Evolutionary conservation across 345 rosid species (phyloP).

Genomic region (Eutrema heterophyllum): DNA sequence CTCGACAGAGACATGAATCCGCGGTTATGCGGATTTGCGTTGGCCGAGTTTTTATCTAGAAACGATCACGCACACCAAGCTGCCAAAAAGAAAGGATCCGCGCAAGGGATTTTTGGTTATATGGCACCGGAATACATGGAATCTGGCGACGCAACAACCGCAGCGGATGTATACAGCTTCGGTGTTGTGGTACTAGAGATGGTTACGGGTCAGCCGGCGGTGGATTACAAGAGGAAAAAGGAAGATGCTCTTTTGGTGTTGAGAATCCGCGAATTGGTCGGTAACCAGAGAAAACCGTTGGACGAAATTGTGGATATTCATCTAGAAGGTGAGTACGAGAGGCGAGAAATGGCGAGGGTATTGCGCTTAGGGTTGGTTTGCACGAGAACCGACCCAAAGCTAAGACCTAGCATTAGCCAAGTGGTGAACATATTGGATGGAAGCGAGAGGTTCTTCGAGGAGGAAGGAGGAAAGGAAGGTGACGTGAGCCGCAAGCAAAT

Average conservation of each 20-base stretch:
- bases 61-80: conserved; percentile 72
- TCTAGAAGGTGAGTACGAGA: conserved; percentile 45
- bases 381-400: conserved; percentile 64
- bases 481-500: conserved; percentile 57
- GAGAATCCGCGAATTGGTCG: conserved; percentile 42
- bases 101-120: conserved; percentile 89
- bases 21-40: conserved; percentile 71
- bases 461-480: conserved; percentile 43
- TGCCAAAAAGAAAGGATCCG: conserved; percentile 48
- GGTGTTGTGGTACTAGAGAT: conserved; percentile 87
- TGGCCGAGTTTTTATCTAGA: conserved; percentile 85
- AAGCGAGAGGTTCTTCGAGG: conserved; percentile 44
- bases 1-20: conserved; percentile 84
- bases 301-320: conserved; percentile 56
- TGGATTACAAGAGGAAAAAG: conserved; percentile 53
- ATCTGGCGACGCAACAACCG: conserved; percentile 77
- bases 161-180: conserved; percentile 85
- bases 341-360: conserved; percentile 47
- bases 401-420: conserved; percentile 81
- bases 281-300: conserved; percentile 37
- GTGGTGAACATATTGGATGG: conserved; percentile 85
- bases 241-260: conserved; percentile 70
- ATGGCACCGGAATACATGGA: conserved; percentile 93
- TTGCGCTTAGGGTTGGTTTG: conserved; percentile 69
- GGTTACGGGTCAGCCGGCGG: conserved; percentile 84